Base-by-base conservation (phyloP, 2,329 filamentous ascomycete genomes). In the Hypoxylon rubiginosum region DNA sequence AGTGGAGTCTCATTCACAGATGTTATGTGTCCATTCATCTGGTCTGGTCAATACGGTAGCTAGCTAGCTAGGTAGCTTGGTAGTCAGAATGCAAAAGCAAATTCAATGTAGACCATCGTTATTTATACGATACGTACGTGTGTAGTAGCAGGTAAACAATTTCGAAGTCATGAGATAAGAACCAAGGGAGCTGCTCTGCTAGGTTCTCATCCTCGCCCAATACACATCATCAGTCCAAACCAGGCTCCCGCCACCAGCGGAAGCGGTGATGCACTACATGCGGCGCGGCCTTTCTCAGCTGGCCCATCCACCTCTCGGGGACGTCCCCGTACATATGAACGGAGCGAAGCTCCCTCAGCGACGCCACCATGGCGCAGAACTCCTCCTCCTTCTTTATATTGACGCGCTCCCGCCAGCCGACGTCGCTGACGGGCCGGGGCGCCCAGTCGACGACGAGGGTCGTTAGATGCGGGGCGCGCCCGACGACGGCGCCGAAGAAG, bases 381-480 rank as follows among this genome's bases (percentile, higher is more conserved):
- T 71, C 60, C n/a, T 67, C 57, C 53, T 75, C 73, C 67, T 75
- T 76, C 61, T 71, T 71, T 46, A 10, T 19, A 34, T 68, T 54
- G 19, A 63, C 58, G 5, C 62, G 66, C 9, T 59, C 69, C 5
- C 53, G 34, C 71, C 69, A 72, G 3, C 43, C 64, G 2, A 8
- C 34, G 3, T 58, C 52, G n/a, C 2, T 15, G 2, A 66, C 48
- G 4, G 64, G 62, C 13, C 75, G 61, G 11, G 75, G 76, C 45
- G 65, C 59, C 76, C 76, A 78, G 54, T 78, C 76, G n/a, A 78
- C 49, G 2, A 74, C 60, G 9, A 78, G 36, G 17, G 72, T 67
- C 10, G 54, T 28, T n/a, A 78, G 61, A 9, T 62, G 62, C 3
- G 15, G 30, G 2, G 71, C 50, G 1, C 63, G 67, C 21, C 43